Evolutionary conservation across 2,329 filamentous ascomycete genomes (phyloP).

Genomic region (Aspergillus brasiliensis): DNA sequence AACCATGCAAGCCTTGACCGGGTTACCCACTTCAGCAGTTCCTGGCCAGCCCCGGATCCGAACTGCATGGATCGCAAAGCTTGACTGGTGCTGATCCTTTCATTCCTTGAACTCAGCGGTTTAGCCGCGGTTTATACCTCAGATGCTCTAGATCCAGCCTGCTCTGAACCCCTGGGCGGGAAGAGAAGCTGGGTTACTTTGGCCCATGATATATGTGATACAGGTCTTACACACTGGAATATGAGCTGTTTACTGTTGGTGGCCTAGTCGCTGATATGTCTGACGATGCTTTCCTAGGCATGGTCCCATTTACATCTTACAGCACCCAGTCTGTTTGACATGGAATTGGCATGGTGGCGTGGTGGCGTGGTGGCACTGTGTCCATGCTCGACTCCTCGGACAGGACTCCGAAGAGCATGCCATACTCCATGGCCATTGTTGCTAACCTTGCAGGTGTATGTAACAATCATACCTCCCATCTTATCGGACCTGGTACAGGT

Average conservation of each 20-base stretch:
- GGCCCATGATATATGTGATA: background rate
- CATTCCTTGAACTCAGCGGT: slow-evolving; percentile 1
- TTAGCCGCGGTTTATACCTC: background rate
- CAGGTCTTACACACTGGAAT: background rate
- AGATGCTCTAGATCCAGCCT: background rate
- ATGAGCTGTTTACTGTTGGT: background rate
- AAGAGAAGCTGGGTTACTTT: background rate
- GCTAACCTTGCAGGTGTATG: background rate
- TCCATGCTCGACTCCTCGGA: background rate
- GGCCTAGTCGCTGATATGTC: background rate
- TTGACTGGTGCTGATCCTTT: slow-evolving; percentile 13
- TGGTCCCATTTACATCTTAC: too few species aligned
- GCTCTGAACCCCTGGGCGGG: background rate
- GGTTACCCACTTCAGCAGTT: slow-evolving; percentile 10
- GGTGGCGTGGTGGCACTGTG: background rate
- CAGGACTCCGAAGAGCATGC: background rate
- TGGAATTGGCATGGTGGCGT: background rate
- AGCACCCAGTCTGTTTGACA: background rate
- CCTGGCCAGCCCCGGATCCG: slow-evolving; percentile 11
- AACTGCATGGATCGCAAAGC: slow-evolving; percentile 16
- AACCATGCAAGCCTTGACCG: slow-evolving; percentile 5
- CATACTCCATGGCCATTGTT: background rate
- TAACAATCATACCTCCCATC: background rate
- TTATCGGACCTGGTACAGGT: background rate
- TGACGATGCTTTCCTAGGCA: too few species aligned